Evolutionary conservation across 257 asterid genomes (phyloP).

Genomic region (Jacaranda copaia): DNA sequence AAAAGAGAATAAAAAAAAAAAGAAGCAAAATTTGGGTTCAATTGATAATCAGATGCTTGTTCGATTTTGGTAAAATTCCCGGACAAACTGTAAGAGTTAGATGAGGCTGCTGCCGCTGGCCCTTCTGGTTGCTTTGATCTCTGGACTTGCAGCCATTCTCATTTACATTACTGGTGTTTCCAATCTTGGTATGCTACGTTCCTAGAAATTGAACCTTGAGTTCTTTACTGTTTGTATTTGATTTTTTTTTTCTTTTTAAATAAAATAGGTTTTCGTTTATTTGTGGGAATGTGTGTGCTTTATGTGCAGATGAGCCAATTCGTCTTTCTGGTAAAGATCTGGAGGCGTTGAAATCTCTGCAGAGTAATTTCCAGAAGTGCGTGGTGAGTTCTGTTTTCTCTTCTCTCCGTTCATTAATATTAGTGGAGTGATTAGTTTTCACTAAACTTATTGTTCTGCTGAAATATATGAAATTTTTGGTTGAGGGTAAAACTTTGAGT

Average conservation of each 20-base stretch:
- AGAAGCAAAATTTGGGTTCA: background rate
- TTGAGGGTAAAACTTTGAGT: background rate
- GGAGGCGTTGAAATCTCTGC: slow-evolving; percentile 72
- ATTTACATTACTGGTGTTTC: slow-evolving; percentile 73
- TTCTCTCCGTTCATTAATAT: background rate
- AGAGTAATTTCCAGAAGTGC: slow-evolving; percentile 69
- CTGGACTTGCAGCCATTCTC: slow-evolving; percentile 74
- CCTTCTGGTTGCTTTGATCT: slow-evolving; percentile 66
- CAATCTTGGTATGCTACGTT: slow-evolving; percentile 45
- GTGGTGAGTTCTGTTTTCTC: slow-evolving; percentile 64
- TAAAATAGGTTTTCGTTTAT: background rate
- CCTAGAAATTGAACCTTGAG: background rate
- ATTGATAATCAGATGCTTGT: background rate
- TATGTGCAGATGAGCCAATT: slow-evolving; percentile 53
- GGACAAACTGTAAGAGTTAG: slow-evolving; percentile 26
- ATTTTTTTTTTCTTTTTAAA: background rate
- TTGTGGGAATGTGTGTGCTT: slow-evolving; percentile 22
- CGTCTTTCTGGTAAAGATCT: slow-evolving; percentile 63
- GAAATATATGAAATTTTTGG: background rate
- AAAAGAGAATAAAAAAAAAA: background rate
- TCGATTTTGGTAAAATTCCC: background rate
- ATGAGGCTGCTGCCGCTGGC: slow-evolving; percentile 80
- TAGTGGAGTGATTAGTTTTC: background rate
- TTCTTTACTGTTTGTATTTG: slow-evolving; percentile 7
- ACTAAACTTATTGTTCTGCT: slow-evolving; percentile 11